phyloP scores from a whole-genome alignment of 140 eudicot species.

The Cichorium intybus region DNA sequence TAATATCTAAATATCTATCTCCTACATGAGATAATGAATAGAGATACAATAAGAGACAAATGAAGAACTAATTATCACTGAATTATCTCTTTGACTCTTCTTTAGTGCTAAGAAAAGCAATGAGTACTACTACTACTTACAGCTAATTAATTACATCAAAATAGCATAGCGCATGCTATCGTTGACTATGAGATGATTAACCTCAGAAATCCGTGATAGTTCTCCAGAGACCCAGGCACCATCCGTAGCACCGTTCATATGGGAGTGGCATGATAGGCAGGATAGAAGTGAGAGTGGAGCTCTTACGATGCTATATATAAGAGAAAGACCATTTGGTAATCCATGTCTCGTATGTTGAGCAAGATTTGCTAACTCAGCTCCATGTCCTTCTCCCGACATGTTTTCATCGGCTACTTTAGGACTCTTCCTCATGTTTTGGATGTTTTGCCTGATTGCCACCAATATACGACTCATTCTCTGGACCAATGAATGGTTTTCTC shows the following conservation, averaged over 20 bases:
- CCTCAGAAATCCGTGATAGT: slow-evolving; percentile 40
- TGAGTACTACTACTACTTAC: slow-evolving; percentile 10
- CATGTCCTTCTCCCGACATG: slow-evolving; percentile 40
- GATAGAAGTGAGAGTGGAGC: slow-evolving; percentile 50
- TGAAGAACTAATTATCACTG: slow-evolving; percentile 11
- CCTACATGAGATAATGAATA: slow-evolving; percentile 14
- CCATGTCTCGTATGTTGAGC: slow-evolving; percentile 30
- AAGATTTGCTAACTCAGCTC: slow-evolving; percentile 21
- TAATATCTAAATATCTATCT: slow-evolving; percentile 7
- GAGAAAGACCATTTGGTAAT: slow-evolving; percentile 27
- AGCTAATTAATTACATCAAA: slow-evolving; percentile 43
- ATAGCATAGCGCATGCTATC: slow-evolving; percentile 66
- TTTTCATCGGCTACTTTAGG: slow-evolving; percentile 57
- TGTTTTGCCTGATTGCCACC: slow-evolving; percentile 30
- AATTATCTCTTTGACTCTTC: neutral
- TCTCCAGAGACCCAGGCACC: slow-evolving; percentile 60
- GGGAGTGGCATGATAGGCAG: slow-evolving; percentile 39
- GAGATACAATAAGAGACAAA: slow-evolving; percentile 7
- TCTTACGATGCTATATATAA: slow-evolving; percentile 40
- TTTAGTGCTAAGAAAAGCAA: neutral
- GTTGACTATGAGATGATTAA: slow-evolving; percentile 52
- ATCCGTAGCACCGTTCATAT: slow-evolving; percentile 36
- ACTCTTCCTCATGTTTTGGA: slow-evolving; percentile 39
- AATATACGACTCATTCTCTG: slow-evolving; percentile 23
- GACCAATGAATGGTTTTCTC: neutral